Percentiles rank a stretch among this genome's conserved stretches.
phyloP scores from a whole-genome alignment of 2,329 filamentous ascomycete species.

The Stemphylium lycopersici region DNA sequence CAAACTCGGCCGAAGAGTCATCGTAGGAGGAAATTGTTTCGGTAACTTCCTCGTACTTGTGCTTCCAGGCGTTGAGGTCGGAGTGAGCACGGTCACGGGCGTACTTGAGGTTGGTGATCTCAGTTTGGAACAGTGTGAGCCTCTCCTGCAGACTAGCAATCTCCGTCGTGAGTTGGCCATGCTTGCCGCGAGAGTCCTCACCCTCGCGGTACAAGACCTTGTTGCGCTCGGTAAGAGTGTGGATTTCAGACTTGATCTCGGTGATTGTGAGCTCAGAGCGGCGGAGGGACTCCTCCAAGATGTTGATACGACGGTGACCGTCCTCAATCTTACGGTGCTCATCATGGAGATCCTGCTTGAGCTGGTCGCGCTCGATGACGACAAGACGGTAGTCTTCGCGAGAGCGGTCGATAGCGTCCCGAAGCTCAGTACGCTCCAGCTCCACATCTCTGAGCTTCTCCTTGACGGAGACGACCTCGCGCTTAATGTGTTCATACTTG shows the following conservation, averaged over 20 bases:
- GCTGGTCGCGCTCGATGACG: slow-evolving; percentile 30
- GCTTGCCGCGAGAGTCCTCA: slow-evolving; percentile 25
- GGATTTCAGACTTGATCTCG: slow-evolving; percentile 21
- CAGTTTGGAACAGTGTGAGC: slow-evolving; percentile 24
- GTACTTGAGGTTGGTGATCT: slow-evolving; percentile 28
- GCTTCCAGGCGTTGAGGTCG: slow-evolving; percentile 29
- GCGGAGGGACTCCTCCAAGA: slow-evolving; percentile 30
- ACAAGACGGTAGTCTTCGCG: slow-evolving; percentile 30
- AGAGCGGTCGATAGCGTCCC: slow-evolving; percentile 20
- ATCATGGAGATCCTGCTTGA: slow-evolving; percentile 30
- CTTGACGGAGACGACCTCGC: slow-evolving; percentile 31
- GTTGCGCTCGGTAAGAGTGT: slow-evolving; percentile 27
- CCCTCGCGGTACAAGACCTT: slow-evolving; percentile 22
- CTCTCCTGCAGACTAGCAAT: slow-evolving; percentile 21
- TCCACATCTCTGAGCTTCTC: slow-evolving; percentile 30
- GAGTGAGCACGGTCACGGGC: slow-evolving; percentile 26
- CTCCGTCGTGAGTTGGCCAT: slow-evolving; percentile 21
- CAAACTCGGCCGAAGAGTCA: slow-evolving; percentile 27
- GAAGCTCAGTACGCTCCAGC: slow-evolving; percentile 25
- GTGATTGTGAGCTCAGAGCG: slow-evolving; percentile 22
- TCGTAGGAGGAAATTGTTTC: slow-evolving; percentile 31
- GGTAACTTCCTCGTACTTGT: slow-evolving; percentile 32
- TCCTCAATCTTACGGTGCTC: slow-evolving; percentile 25
- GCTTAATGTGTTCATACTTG: slow-evolving; percentile 33
- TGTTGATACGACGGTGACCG: slow-evolving; percentile 21